phyloP scores from a whole-genome alignment of 2,329 filamentous ascomycete genomes.

The Pseudocercospora eumusae region DNA sequence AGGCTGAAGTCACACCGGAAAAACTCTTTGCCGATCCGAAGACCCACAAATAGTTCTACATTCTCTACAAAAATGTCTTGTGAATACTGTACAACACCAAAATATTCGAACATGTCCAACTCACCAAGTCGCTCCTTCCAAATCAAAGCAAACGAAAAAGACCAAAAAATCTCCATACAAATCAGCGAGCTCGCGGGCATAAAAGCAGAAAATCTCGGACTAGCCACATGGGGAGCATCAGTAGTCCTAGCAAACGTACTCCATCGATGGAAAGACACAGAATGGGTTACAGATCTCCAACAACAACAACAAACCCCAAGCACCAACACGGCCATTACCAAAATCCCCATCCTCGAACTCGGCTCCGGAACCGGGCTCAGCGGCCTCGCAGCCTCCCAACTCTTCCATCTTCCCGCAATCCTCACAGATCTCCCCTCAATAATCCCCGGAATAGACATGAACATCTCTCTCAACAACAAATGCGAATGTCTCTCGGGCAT shows the following conservation, averaged over 20 bases:
- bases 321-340: background rate
- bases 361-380: conserved; percentile 45
- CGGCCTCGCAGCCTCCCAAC: conserved; percentile 40
- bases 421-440: conserved; percentile 43
- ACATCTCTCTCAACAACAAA: conserved; percentile 39
- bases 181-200: conserved; percentile 28
- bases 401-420: conserved; percentile 37
- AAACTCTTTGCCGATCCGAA: background rate
- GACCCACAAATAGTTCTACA: too few relatives aligned
- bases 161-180: conserved; percentile 19
- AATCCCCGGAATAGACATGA: conserved; percentile 38
- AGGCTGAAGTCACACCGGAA: background rate
- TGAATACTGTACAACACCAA: too few relatives aligned
- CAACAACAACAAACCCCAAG: background rate
- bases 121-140: conserved; percentile 71
- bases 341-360: conserved; percentile 40
- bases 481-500: conserved; percentile 31
- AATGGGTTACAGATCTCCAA: background rate
- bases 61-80: too few relatives aligned
- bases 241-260: conserved; percentile 41
- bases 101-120: conserved; percentile 13
- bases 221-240: conserved; percentile 46
- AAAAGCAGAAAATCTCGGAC: conserved; percentile 40
- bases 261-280: conserved; percentile 35
- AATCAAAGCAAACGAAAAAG: conserved; percentile 65